Base-by-base conservation (phyloP, 1,284 basidiomycete genomes). In the Rhodotorula sp. region DNA sequence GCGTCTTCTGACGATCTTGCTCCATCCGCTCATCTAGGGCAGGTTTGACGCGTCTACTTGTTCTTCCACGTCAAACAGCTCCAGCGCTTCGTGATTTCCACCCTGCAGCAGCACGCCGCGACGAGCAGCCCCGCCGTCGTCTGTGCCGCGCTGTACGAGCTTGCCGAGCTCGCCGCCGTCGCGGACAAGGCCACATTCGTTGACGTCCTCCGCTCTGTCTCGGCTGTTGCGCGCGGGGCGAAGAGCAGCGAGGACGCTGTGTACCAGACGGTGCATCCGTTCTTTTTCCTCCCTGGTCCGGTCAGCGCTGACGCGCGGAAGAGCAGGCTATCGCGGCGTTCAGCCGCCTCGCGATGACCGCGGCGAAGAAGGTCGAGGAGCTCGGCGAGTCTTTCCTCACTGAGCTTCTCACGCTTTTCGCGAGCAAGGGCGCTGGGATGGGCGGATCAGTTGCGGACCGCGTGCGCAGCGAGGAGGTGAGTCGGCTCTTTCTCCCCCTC, bases 1-100 rank as follows among this genome's bases (percentile, higher is more conserved):
- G 64, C 76, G 82, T 74, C 48, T 25, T 17, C 0, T n/a, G n/a
- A n/a, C n/a, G n/a, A n/a, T n/a, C n/a, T n/a, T 29, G 9, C 61
- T 48, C 21, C 1, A n/a, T 27, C 36, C 37, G 10, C 10, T 12
- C 8, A 12, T 9, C 36, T 32, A 22, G n/a, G 34, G 32, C 17
- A 0, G 1, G 5, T 0, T 25, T 25, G 25, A 39, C 48, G 6
- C 32, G 21, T 15, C 21, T 22, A 3, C 12, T 29, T 3, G 6
- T 1, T 41, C 39, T 44, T 17, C 15, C 17, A 13, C 22, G n/a
- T n/a, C n/a, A n/a, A n/a, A 25, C 60, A 67, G 61, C 60, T 62
- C 32, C 17, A 54, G 13, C 46, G 55, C 39, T 41, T 68, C 39
- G 48, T 63, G 41, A 56, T 61, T 21, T 50, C 66, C 1, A 61